These are phyloP conservation scores for Trypethelium eluteriae DNA, from an alignment of 495 filamentous ascomycete genomes.

Conservation along the genomic window DNA sequence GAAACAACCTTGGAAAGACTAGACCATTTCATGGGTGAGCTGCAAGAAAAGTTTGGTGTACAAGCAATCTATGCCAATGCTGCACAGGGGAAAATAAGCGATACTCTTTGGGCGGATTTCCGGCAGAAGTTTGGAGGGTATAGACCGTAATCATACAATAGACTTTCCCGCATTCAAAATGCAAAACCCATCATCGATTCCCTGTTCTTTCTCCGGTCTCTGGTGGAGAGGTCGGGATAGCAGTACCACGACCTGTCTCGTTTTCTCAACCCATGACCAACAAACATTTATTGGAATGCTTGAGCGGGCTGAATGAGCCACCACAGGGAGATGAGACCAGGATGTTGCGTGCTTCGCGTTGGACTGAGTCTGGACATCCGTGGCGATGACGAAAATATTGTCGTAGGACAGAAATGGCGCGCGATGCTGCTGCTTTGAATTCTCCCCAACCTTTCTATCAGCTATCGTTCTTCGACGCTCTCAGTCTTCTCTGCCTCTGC, in stretches of 20 bases:
- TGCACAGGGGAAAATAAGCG: constrained; percentile 23
- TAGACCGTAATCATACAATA: neutral
- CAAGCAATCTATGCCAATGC: constrained; percentile 30
- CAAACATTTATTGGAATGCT: too few relatives aligned
- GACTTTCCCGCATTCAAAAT: neutral
- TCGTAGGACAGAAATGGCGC: neutral
- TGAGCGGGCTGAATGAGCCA: too few relatives aligned
- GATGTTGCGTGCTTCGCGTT: too few relatives aligned
- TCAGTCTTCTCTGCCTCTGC: constrained; percentile 15
- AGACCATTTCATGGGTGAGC: constrained; percentile 41
- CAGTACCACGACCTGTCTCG: too few relatives aligned
- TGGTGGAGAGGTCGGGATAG: too few relatives aligned
- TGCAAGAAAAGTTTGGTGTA: constrained; percentile 44
- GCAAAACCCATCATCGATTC: neutral
- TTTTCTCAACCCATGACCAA: too few relatives aligned
- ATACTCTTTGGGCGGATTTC: constrained; percentile 27
- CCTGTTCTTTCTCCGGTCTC: neutral
- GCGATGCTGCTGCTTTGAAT: neutral
- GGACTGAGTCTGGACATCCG: too few relatives aligned
- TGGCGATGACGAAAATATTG: neutral
- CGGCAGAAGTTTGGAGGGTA: neutral
- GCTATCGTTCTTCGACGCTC: constrained; percentile 14
- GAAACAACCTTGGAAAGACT: constrained; percentile 42
- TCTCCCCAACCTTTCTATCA: neutral
- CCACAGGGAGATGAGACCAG: too few relatives aligned